These are phyloP conservation scores for Phalaenopsis equestris DNA, from an alignment of 106 monocot species.

Conservation along the genomic window DNA sequence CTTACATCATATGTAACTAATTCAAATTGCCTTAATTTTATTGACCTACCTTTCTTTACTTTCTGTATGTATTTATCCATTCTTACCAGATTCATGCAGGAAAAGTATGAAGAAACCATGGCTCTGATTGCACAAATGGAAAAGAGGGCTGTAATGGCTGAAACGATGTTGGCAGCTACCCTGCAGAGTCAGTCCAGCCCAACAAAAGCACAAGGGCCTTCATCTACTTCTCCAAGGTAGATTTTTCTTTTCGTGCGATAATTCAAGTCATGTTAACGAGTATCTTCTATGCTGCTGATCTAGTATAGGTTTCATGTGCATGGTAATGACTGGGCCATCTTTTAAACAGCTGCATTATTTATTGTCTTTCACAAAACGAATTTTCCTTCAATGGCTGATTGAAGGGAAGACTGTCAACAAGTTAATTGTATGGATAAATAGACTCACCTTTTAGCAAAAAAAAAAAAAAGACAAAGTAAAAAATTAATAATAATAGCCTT, in stretches of 20 bases:
- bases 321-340: too few relatives aligned
- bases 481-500: too few relatives aligned
- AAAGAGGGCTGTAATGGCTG: constrained; percentile 72
- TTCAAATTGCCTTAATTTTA: too few relatives aligned
- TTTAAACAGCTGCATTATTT: too few relatives aligned
- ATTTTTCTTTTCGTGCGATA: background rate
- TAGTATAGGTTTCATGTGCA: too few relatives aligned
- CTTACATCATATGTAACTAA: too few relatives aligned
- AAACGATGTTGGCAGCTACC: constrained; percentile 66
- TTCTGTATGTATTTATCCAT: constrained; percentile 19
- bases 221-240: constrained; percentile 42
- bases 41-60: constrained; percentile 4
- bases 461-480: background rate
- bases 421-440: background rate
- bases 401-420: too few relatives aligned
- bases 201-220: constrained; percentile 31
- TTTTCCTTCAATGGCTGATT: too few relatives aligned
- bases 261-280: too few relatives aligned
- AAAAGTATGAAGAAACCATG: constrained; percentile 66
- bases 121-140: constrained; percentile 54
- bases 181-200: constrained; percentile 65
- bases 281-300: too few relatives aligned
- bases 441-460: background rate
- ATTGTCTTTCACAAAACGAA: too few relatives aligned
- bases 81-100: constrained; percentile 42